A percentile compares a stretch with the other conserved stretches of the same genome.
These are phyloP conservation scores for Periconia sp. DNA, from an alignment of 2,329 filamentous ascomycete genomes.

Conservation along the genomic window DNA sequence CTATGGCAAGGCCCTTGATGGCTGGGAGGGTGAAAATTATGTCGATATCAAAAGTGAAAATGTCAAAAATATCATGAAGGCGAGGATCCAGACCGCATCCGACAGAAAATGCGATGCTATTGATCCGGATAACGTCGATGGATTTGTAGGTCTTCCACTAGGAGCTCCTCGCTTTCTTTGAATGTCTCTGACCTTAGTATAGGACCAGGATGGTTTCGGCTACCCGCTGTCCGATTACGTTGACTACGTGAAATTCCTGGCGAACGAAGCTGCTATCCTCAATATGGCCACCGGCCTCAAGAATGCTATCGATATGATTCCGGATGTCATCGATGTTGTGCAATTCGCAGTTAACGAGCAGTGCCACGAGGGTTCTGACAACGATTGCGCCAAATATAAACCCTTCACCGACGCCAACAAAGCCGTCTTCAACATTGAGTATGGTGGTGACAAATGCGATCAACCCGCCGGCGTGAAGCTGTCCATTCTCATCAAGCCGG, in stretches of 20 bases:
- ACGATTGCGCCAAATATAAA: conserved; percentile 49
- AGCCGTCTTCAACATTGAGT: conserved; percentile 75
- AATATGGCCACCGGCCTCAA: conserved; percentile 70
- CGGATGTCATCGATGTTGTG: conserved; percentile 55
- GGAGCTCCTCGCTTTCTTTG: no score
- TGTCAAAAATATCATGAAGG: conserved; percentile 68
- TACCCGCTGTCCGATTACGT: conserved; percentile 63
- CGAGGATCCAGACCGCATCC: conserved; percentile 63
- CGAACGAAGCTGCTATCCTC: conserved; percentile 58
- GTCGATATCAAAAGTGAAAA: conserved; percentile 62
- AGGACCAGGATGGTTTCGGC: conserved; percentile 64
- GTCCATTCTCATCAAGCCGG: conserved; percentile 22
- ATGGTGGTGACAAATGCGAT: conserved; percentile 52
- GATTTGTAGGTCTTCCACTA: conserved; percentile 54
- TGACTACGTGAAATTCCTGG: conserved; percentile 66
- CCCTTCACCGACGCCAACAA: conserved; percentile 65
- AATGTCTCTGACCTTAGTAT: no score
- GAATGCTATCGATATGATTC: conserved; percentile 67
- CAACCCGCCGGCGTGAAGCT: conserved; percentile 22
- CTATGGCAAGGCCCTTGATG: conserved; percentile 54
- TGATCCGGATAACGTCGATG: conserved; percentile 74
- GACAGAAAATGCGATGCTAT: conserved; percentile 69
- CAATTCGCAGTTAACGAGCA: conserved; percentile 74
- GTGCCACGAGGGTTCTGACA: conserved; percentile 59
- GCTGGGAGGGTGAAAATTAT: conserved; percentile 72